Conservation (phyloP, 2,329 filamentous ascomycete genomes). For the Nemania serpens region DNA sequence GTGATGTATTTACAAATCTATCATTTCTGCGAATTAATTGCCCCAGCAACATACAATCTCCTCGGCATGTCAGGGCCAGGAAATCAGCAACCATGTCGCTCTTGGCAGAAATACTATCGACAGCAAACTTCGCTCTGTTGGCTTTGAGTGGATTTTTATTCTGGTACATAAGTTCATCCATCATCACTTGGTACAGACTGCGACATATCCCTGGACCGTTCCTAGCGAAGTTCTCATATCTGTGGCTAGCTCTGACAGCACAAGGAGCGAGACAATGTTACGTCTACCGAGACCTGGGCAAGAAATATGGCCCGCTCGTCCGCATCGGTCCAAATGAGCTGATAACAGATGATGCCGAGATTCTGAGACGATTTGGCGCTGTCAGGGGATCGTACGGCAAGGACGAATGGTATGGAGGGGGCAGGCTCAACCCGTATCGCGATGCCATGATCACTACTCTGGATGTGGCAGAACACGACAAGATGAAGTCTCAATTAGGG, state of each 20-base stretch:
- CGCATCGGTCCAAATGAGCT: conserved; percentile 51
- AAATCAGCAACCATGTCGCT: neutral
- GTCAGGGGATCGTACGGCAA: conserved; percentile 46
- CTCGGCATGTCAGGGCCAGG: neutral
- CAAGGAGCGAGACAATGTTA: neutral
- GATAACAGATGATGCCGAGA: conserved; percentile 46
- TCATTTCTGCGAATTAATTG: neutral
- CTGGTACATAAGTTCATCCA: conserved; percentile 4
- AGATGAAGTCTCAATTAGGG: conserved; percentile 48
- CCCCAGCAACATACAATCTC: neutral
- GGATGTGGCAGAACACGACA: conserved; percentile 49
- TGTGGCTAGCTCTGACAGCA: conserved; percentile 45
- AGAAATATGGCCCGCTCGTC: conserved; percentile 43
- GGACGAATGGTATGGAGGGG: conserved; percentile 52
- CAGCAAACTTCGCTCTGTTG: neutral
- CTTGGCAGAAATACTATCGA: neutral
- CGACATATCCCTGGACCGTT: conserved; percentile 48
- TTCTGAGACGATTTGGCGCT: conserved; percentile 45
- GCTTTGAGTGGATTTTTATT: neutral
- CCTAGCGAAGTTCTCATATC: conserved; percentile 45
- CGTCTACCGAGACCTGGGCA: conserved; percentile 14
- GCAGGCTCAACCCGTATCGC: conserved; percentile 57
- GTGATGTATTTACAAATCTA: neutral
- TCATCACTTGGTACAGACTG: conserved; percentile 42
- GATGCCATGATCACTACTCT: conserved; percentile 58